These are phyloP conservation scores for Scenedesmus sp. DNA, from an alignment of 163 green algal genomes.

Conservation along the genomic window DNA sequence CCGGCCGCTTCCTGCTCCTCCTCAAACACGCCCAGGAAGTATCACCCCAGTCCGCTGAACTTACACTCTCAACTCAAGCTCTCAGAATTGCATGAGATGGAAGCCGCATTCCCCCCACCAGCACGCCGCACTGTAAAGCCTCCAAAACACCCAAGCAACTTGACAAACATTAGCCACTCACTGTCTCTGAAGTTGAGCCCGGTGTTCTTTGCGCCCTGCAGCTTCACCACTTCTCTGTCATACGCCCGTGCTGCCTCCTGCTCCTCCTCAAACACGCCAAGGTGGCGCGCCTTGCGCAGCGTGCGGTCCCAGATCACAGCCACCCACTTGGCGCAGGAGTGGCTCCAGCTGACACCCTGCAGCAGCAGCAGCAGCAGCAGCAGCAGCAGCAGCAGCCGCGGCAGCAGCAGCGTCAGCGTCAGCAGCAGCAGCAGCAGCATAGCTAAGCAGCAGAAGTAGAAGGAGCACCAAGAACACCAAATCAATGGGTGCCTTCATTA, in stretches of 20 bases:
- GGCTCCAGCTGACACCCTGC: constrained; percentile 81
- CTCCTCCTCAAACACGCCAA: constrained; percentile 89
- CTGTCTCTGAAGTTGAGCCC: constrained; percentile 75
- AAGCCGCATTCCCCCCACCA: no score
- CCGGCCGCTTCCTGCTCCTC: constrained; percentile 88
- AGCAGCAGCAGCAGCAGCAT: neutral
- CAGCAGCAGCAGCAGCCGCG: neutral
- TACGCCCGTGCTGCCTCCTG: constrained; percentile 90
- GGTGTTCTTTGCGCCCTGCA: constrained; percentile 59
- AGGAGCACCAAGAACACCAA: no score
- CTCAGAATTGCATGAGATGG: no score
- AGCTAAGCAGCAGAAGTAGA: no score
- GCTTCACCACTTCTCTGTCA: constrained; percentile 81
- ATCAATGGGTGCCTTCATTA: no score
- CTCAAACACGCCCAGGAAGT: constrained; percentile 83
- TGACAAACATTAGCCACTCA: constrained; percentile 39
- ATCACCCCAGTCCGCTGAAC: no score
- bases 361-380: neutral
- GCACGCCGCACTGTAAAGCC: no score
- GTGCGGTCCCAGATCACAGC: constrained; percentile 71
- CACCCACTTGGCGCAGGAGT: constrained; percentile 80
- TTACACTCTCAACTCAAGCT: no score
- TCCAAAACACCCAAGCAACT: no score
- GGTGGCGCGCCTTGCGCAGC: constrained; percentile 65
- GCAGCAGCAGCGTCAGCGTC: neutral